phyloP scores from a whole-genome alignment of 495 filamentous ascomycete genomes.

The Hyaloscypha bicolor region DNA sequence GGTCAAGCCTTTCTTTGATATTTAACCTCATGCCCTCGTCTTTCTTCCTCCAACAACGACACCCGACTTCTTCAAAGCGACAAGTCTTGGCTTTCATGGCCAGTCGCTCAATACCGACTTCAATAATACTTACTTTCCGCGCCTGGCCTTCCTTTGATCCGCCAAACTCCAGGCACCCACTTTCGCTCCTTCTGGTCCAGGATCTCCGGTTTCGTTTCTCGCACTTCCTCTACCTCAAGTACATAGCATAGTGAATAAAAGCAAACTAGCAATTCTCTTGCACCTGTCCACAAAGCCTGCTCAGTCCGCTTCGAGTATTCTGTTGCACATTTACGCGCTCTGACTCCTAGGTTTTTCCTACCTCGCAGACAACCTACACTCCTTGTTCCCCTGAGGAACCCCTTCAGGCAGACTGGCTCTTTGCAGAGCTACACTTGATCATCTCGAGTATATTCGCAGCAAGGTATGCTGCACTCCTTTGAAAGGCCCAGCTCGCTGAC shows the following conservation, averaged over 20 bases:
- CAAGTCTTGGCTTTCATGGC: not conserved
- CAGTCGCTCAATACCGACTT: constrained; percentile 12
- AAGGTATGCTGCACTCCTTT: constrained; percentile 34
- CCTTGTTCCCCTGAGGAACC: constrained; percentile 27
- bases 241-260: constrained; percentile 58
- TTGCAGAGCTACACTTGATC: constrained; percentile 28
- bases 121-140: constrained; percentile 15
- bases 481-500: constrained; percentile 21
- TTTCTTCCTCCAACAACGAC: constrained; percentile 12
- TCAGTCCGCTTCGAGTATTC: constrained; percentile 28
- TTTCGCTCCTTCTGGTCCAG: constrained; percentile 12
- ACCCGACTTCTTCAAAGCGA: constrained; percentile 10
- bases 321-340: constrained; percentile 32
- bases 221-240: constrained; percentile 37
- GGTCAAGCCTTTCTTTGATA: constrained; percentile 5
- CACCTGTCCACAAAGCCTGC: constrained; percentile 38
- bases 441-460: constrained; percentile 30
- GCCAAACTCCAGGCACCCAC: constrained; percentile 9
- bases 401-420: constrained; percentile 26
- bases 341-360: constrained; percentile 28
- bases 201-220: constrained; percentile 23
- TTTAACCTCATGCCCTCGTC: constrained; percentile 23
- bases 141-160: constrained; percentile 18
- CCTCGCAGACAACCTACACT: constrained; percentile 33
- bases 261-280: constrained; percentile 41